Evolutionary conservation across 441 rosid species (phyloP).

Genomic region (Brassica balearica): DNA sequence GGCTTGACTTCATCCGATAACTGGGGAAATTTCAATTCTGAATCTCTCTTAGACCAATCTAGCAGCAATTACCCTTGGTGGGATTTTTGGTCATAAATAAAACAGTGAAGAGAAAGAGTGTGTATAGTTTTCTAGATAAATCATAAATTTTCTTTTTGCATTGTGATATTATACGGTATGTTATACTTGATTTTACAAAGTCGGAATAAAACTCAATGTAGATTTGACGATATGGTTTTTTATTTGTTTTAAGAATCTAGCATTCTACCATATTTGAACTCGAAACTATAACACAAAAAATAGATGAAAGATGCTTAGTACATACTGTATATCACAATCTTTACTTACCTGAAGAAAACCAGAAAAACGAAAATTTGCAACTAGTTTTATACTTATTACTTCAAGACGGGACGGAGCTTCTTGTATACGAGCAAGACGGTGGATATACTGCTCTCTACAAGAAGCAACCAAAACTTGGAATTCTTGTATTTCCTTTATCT

Average conservation of each 20-base stretch:
- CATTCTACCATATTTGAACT: background rate
- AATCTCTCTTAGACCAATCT: slow-evolving; percentile 50
- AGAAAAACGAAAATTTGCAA: background rate
- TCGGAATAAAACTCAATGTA: background rate
- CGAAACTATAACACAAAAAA: background rate
- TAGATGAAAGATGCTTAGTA: background rate
- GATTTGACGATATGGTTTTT: background rate
- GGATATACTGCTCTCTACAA: background rate
- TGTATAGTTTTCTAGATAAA: slow-evolving; percentile 30
- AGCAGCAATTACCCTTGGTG: slow-evolving; percentile 54
- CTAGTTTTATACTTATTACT: background rate
- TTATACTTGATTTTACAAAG: background rate
- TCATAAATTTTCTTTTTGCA: background rate
- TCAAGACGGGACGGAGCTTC: background rate
- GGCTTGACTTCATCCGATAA: slow-evolving; percentile 49
- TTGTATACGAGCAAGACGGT: background rate
- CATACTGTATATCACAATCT: background rate
- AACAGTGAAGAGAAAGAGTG: slow-evolving; percentile 26
- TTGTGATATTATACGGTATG: background rate
- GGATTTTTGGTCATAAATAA: slow-evolving; percentile 52
- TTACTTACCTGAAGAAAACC: background rate
- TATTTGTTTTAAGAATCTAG: background rate
- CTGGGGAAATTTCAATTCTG: slow-evolving; percentile 52
- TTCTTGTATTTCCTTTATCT: background rate
- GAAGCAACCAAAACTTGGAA: background rate